These are phyloP conservation scores for Asterella californica DNA, from an alignment of 225 moss, liverwort and hornwort species.

Conservation along the genomic window DNA sequence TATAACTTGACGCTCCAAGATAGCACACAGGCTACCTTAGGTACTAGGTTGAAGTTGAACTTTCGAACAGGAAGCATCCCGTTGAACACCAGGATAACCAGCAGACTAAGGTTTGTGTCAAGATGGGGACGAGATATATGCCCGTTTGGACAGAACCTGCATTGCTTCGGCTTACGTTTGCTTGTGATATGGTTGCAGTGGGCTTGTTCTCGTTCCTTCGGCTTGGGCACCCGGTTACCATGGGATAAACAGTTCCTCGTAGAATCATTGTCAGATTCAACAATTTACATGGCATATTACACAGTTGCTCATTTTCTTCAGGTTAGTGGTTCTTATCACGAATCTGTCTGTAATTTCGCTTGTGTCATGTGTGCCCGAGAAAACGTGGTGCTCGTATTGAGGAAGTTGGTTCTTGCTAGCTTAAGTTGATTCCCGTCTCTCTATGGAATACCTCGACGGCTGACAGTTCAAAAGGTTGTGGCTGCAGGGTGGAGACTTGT, in stretches of 20 bases:
- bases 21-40: too few relatives aligned
- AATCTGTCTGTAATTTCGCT: not conserved
- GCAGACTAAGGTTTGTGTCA: too few relatives aligned
- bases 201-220: constrained; percentile 96
- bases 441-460: not conserved
- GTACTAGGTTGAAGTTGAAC: too few relatives aligned
- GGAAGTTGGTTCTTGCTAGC: not conserved
- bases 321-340: not conserved
- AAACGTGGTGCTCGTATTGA: too few relatives aligned
- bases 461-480: not conserved
- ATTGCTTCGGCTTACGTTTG: not conserved
- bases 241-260: constrained; percentile 93
- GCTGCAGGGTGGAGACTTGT: constrained; percentile 76
- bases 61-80: too few relatives aligned
- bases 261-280: constrained; percentile 94
- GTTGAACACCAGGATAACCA: too few relatives aligned
- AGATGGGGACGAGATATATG: too few relatives aligned
- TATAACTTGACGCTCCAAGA: too few relatives aligned
- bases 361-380: not conserved
- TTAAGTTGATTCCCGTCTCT: not conserved
- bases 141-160: too few relatives aligned
- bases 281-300: constrained; percentile 96
- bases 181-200: constrained; percentile 35
- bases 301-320: constrained; percentile 68
- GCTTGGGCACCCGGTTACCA: constrained; percentile 85